Percentiles rank a stretch among this genome's conserved stretches.
Conservation (phyloP, 495 filamentous ascomycete species). For the Penicillium chermesinum region DNA sequence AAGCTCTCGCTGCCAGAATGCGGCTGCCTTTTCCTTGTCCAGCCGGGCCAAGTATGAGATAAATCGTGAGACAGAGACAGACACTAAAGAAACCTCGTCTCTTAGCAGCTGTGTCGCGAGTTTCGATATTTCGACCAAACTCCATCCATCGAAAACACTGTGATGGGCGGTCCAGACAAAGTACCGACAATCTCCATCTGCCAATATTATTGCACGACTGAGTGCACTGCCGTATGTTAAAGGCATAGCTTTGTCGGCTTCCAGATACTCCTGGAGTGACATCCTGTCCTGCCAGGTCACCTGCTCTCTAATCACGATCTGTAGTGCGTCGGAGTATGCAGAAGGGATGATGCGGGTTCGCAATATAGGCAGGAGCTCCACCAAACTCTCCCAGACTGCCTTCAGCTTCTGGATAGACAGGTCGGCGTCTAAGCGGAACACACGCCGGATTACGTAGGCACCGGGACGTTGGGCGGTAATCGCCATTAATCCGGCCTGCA, state of each 20-base stretch:
- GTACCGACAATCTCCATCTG: too few species aligned
- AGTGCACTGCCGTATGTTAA: background rate
- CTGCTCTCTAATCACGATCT: background rate
- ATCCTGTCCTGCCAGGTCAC: background rate
- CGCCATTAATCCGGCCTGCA: conserved; percentile 51
- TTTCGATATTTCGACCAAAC: background rate
- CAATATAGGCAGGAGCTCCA: background rate
- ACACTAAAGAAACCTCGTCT: background rate
- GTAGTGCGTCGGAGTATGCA: background rate
- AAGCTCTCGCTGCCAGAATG: background rate
- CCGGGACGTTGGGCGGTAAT: conserved; percentile 13
- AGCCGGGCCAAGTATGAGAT: background rate
- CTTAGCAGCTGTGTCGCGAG: background rate
- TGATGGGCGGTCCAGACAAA: background rate
- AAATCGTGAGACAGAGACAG: background rate
- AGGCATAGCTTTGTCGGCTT: background rate
- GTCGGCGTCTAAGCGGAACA: background rate
- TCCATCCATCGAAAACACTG: background rate
- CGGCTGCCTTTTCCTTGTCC: background rate
- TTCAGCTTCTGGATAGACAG: background rate
- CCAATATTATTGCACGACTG: too few species aligned
- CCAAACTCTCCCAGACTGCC: background rate
- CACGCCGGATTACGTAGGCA: background rate
- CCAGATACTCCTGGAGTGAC: background rate
- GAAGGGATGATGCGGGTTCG: background rate